phyloP scores from a whole-genome alignment of 331 rosid species.

The Quercus tomentella region DNA sequence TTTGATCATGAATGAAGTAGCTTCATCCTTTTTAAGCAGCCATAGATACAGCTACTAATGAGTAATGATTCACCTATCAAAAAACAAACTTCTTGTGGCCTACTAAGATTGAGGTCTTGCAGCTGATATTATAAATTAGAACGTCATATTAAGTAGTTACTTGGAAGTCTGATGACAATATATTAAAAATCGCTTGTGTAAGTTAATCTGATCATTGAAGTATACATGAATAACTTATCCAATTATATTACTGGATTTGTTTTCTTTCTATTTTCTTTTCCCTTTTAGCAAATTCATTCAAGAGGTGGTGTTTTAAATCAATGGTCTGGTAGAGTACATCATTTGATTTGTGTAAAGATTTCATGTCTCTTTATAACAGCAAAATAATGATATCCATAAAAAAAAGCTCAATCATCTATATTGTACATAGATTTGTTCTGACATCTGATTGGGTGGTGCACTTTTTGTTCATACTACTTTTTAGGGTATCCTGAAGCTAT shows the following conservation, averaged over 20 bases:
- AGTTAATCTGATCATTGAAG: background rate
- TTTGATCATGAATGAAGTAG: background rate
- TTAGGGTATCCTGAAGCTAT: no score
- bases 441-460: no score
- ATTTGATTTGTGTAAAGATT: background rate
- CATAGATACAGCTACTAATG: background rate
- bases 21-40: background rate
- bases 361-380: no score
- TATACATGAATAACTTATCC: background rate
- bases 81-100: background rate
- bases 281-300: background rate
- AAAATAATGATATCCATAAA: no score
- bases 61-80: background rate
- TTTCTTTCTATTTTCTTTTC: background rate
- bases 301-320: background rate
- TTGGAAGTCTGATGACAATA: background rate
- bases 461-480: no score
- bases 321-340: background rate
- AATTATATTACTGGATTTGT: background rate
- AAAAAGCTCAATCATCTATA: no score
- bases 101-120: background rate
- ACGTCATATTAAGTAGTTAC: background rate
- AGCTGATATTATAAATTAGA: background rate
- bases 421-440: no score
- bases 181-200: background rate